These are phyloP conservation scores for Candida hungchunana DNA, from an alignment of 805 yeast species.

Conservation along the genomic window DNA sequence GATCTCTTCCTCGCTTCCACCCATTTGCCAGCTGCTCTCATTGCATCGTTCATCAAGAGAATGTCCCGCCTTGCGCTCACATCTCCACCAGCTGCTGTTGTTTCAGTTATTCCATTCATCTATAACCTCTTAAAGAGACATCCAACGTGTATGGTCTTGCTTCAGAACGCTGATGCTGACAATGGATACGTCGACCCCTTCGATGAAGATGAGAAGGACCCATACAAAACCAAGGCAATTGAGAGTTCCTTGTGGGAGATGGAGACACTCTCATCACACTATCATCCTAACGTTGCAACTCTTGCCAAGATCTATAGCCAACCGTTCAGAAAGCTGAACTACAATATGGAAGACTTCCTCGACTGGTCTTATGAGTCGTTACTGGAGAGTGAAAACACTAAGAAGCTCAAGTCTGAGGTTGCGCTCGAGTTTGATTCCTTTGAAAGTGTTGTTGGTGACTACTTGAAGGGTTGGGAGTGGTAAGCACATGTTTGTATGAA, in stretches of 20 bases:
- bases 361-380: conserved; percentile 81
- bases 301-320: conserved; percentile 84
- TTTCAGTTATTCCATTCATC: conserved; percentile 82
- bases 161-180: conserved; percentile 44
- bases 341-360: conserved; percentile 89
- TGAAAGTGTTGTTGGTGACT: conserved; percentile 25
- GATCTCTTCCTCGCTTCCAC: conserved; percentile 84
- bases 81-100: conserved; percentile 87
- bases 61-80: conserved; percentile 69
- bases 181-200: conserved; percentile 59
- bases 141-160: conserved; percentile 88
- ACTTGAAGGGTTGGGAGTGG: conserved; percentile 26
- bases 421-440: conserved; percentile 67
- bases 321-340: conserved; percentile 82
- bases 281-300: conserved; percentile 94
- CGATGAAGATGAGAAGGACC: conserved; percentile 60
- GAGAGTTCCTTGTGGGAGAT: conserved; percentile 92
- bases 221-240: conserved; percentile 73
- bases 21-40: conserved; percentile 75
- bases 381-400: conserved; percentile 56
- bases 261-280: conserved; percentile 73
- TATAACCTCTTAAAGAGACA: conserved; percentile 87
- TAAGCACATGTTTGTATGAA: conserved; percentile 7
- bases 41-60: conserved; percentile 86
- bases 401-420: conserved; percentile 66